Evolutionary conservation across 768 basidiomycete species (phyloP).

Genomic region (Podaxis sp.): DNA sequence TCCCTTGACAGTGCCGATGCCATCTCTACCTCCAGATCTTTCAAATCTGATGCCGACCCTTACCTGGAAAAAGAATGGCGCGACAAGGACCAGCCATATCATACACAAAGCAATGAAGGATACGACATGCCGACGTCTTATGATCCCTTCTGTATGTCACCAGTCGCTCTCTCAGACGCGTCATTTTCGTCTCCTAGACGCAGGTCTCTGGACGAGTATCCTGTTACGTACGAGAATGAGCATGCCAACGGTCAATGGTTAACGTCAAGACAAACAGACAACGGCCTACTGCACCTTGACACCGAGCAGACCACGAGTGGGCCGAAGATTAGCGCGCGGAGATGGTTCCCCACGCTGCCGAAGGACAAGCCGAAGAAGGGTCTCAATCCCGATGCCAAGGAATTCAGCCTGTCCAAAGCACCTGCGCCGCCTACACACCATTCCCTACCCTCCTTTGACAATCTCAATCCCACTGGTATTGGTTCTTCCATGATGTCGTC

Average conservation of each 20-base stretch:
- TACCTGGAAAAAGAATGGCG: constrained; percentile 57
- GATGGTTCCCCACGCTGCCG: constrained; percentile 5
- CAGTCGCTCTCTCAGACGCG: not conserved
- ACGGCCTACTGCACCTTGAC: not conserved
- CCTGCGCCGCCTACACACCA: constrained; percentile 25
- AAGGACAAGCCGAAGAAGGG: constrained; percentile 57
- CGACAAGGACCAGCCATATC: constrained; percentile 20
- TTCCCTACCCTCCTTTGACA: constrained; percentile 40
- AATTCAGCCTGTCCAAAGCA: constrained; percentile 53
- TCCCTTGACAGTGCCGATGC: constrained; percentile 16
- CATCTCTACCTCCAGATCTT: constrained; percentile 23
- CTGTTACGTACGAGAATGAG: not conserved
- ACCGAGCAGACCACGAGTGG: not conserved
- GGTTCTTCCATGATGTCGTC: constrained; percentile 33
- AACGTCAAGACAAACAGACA: not conserved
- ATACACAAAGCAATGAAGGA: not conserved
- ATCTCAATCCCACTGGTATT: constrained; percentile 62
- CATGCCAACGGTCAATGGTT: not conserved
- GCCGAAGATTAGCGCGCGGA: not conserved
- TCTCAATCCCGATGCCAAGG: constrained; percentile 86
- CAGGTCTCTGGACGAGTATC: not conserved
- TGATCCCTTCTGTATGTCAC: not conserved
- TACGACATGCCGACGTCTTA: not conserved
- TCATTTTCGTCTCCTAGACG: constrained; percentile 5
- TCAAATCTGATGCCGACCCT: constrained; percentile 47